These are phyloP conservation scores for Pseudopithomyces chartarum DNA, from an alignment of 2,329 filamentous ascomycete species.

Conservation along the genomic window DNA sequence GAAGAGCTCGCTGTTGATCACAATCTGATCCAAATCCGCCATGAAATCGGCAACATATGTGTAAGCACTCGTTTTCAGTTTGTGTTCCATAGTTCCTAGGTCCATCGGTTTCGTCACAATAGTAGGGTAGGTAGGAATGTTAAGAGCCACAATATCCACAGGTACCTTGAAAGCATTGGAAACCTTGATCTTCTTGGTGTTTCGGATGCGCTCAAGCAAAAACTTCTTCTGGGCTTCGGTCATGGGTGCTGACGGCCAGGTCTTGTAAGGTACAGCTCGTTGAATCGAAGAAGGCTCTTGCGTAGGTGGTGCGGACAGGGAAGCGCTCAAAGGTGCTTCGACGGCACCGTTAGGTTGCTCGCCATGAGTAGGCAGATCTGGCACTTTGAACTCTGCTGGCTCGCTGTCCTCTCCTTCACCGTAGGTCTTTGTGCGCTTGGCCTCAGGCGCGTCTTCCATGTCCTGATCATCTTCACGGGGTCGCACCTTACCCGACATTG, in stretches of 20 bases:
- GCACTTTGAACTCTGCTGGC: constrained; percentile 50
- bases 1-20: constrained; percentile 78
- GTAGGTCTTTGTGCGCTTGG: constrained; percentile 82
- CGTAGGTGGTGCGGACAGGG: constrained; percentile 28
- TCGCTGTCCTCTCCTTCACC: constrained; percentile 36
- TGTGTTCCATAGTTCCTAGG: constrained; percentile 79
- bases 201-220: constrained; percentile 68
- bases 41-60: constrained; percentile 72
- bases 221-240: constrained; percentile 65
- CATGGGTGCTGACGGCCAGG: constrained; percentile 40
- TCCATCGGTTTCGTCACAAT: constrained; percentile 83
- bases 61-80: constrained; percentile 74
- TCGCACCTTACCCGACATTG: constrained; percentile 58
- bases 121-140: constrained; percentile 74
- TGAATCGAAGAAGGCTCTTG: constrained; percentile 38
- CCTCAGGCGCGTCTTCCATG: constrained; percentile 60
- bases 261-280: constrained; percentile 38
- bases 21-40: constrained; percentile 75
- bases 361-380: constrained; percentile 43
- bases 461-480: constrained; percentile 76
- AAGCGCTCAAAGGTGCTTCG: constrained; percentile 15
- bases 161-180: constrained; percentile 77
- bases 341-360: constrained; percentile 36
- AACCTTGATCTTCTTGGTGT: constrained; percentile 84
- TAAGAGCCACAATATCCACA: constrained; percentile 76